phyloP scores from a whole-genome alignment of 1,139 yeast genomes.

The Suhomyces bolitotheri region DNA sequence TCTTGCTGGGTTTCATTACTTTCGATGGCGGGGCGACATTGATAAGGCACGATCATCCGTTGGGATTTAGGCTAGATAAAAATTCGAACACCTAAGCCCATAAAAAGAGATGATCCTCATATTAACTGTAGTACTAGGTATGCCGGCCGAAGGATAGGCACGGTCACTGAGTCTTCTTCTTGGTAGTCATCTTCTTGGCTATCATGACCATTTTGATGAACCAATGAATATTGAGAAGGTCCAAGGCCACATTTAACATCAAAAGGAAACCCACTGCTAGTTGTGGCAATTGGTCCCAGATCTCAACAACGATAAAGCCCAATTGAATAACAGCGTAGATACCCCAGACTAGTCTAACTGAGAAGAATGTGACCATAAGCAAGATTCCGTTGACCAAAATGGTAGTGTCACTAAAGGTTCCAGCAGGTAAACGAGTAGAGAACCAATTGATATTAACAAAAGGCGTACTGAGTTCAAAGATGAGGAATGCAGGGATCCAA shows the following conservation, averaged over 20 bases:
- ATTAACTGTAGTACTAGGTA: no score
- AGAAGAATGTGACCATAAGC: conserved; percentile 70
- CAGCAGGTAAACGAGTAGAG: conserved; percentile 69
- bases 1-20: no score
- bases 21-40: no score
- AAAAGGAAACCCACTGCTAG: conserved; percentile 40
- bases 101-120: no score
- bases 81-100: no score
- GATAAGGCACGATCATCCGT: no score
- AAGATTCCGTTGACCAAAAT: conserved; percentile 69
- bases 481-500: conserved; percentile 78
- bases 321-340: conserved; percentile 64
- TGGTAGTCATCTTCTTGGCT: conserved; percentile 50
- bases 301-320: conserved; percentile 53
- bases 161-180: conserved; percentile 6
- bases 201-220: conserved; percentile 80
- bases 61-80: no score
- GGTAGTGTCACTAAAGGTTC: conserved; percentile 50
- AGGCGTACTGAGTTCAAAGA: conserved; percentile 92
- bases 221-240: conserved; percentile 72
- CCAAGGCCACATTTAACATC: conserved; percentile 62
- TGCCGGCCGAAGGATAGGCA: no score
- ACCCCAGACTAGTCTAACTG: conserved; percentile 84
- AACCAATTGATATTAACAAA: conserved; percentile 92
- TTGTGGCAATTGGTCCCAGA: conserved; percentile 29